Percentiles rank a stretch among this genome's conserved stretches.
Evolutionary conservation across 352 stramenopile genomes (phyloP).

Genomic region (Phytopythium vexans): DNA sequence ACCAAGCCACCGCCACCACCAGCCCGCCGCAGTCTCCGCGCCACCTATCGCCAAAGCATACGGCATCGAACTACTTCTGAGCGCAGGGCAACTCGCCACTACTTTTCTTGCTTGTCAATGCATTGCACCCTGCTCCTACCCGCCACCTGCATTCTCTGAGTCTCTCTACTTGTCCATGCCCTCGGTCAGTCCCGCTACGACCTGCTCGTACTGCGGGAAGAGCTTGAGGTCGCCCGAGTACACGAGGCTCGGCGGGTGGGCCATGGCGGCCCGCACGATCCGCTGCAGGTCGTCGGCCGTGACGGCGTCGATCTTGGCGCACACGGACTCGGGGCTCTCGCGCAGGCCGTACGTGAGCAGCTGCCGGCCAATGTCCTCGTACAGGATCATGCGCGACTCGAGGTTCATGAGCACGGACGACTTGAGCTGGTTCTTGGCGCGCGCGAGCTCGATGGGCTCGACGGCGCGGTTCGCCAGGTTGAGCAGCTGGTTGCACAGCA

Average conservation of each 20-base stretch:
- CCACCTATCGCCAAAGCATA: not conserved
- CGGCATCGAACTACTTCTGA: slow-evolving; percentile 10
- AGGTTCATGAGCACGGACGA: slow-evolving; percentile 99
- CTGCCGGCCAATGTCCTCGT: slow-evolving; percentile 99
- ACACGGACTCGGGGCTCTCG: slow-evolving; percentile 87
- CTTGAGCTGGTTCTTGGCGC: slow-evolving; percentile 99
- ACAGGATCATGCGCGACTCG: slow-evolving; percentile 97
- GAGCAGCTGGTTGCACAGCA: slow-evolving; percentile 93
- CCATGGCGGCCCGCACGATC: slow-evolving; percentile 72
- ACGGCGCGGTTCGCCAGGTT: slow-evolving; percentile 79
- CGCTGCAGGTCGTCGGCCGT: slow-evolving; percentile 84
- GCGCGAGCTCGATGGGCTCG: slow-evolving; percentile 86
- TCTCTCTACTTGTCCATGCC: slow-evolving; percentile 35
- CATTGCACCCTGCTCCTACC: not conserved
- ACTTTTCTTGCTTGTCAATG: not conserved
- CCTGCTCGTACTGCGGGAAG: slow-evolving; percentile 84
- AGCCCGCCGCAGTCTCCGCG: too few relatives aligned
- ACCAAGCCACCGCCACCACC: too few relatives aligned
- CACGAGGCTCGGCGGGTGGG: slow-evolving; percentile 75
- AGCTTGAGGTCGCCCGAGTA: slow-evolving; percentile 76
- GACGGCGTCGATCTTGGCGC: slow-evolving; percentile 86
- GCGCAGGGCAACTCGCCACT: too few relatives aligned
- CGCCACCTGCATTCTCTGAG: not conserved
- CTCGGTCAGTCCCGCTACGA: slow-evolving; percentile 71
- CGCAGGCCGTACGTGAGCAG: slow-evolving; percentile 95